Evolutionary conservation across 1,139 yeast species (phyloP), one percentile per base, ranked within the genome.

Genomic region (Tardiomyces digboiensis): DNA sequence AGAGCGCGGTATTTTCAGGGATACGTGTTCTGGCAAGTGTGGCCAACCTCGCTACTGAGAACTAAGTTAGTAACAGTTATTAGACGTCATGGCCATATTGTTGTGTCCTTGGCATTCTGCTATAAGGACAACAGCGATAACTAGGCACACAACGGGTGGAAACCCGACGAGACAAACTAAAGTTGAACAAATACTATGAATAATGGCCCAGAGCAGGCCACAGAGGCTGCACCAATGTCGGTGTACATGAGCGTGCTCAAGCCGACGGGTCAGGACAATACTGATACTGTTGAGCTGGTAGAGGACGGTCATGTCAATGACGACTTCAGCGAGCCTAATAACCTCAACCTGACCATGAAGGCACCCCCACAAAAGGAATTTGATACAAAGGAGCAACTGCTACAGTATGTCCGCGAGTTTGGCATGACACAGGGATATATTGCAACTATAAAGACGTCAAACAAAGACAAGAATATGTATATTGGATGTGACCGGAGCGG

Each of bases 211-310:
- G 26, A 22, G 26, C 26, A 7, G n/a, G n/a, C n/a, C n/a, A n/a
- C n/a, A 7, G 26, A 7, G 26, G 33, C 10, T 5, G 16, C 33
- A 16, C 33, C 33, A 26, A 26, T 53, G 23, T 42, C 52, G 49
- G 45, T 56, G 22, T 53, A 53, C 47, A 53, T 52, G 56, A 39
- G 54, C 1, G 49, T 48, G 26, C 41, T 52, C 40, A 52, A 50
- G 47, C 18, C 46, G 33, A 49, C 49, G 42, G n/a, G n/a, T n/a
- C n/a, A n/a, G n/a, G n/a, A n/a, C n/a, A n/a, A n/a, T n/a, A n/a
- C n/a, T n/a, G n/a, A n/a, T n/a, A n/a, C n/a, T n/a, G n/a, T n/a
- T n/a, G n/a, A n/a, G n/a, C n/a, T n/a, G n/a, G n/a, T n/a, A n/a
- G n/a, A n/a, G n/a, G n/a, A n/a, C n/a, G n/a, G n/a, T n/a, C 26